Base-by-base conservation (phyloP, 305 asterid genomes). In the Fraxinus greggii region DNA sequence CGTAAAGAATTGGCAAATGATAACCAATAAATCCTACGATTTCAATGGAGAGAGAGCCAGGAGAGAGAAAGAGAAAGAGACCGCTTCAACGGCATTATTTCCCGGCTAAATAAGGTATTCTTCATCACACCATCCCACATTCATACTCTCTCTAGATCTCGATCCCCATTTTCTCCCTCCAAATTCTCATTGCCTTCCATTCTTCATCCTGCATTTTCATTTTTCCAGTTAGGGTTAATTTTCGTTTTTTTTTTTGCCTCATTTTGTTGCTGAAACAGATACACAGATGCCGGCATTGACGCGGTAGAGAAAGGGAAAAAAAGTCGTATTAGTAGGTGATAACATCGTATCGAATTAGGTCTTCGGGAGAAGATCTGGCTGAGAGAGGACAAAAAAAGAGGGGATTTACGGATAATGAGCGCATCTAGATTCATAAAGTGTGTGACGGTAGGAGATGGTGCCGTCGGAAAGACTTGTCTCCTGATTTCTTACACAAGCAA, bases 401-500 rank as follows among this genome's bases (percentile, higher is more conserved):
- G 70, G 13, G 33, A 28, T 81, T 76, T 80, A 21, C 28, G 40
- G 78, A 91, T 80, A 82, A 92, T 92, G 97, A 92, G 97, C 80
- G 97, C 95, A 35, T 89, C 97, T 54, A 91, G 92, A 85, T 92
- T 92, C 90, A 91, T 92, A 75, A 92, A 92, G 87, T 92, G 97
- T 80, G 97, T 92, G 13, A 92, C 97, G 29, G 97, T 92, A 5
- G 97, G 97, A 54, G 97, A 92, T 78, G 97, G 97, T 82, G 97
- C 97, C 83, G 97, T 92, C 15, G 97, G 97, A 78, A 92, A 92
- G 88, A 92, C 97, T 33, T 90, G 94, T 70, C 95, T 91, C 79
- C 87, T 91, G 95, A 91, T 91, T 83, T 91, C 95, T 82, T 91
- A 91, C 83, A 92, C 95, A 84, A 92, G 96, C 91, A 92, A 92